Conservation (phyloP, 495 filamentous ascomycete genomes). For the Trichocladium uniseriatum region DNA sequence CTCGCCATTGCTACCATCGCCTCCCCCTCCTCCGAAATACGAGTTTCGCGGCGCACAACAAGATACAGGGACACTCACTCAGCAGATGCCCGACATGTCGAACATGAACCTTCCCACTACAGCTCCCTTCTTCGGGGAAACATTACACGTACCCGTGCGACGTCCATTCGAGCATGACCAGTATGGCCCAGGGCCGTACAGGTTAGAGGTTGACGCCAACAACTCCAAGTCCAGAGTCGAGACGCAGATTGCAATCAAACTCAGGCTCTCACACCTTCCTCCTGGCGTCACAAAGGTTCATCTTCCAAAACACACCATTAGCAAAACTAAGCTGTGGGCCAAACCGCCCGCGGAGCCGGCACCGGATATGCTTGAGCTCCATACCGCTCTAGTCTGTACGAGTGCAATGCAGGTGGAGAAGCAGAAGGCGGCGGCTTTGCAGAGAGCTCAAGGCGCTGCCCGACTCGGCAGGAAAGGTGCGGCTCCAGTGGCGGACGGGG, state of each 20-base stretch:
- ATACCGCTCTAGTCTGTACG: constrained; percentile 74
- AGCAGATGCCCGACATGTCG: background rate
- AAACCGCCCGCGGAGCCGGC: constrained; percentile 50
- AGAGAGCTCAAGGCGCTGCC: constrained; percentile 44
- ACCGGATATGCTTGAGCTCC: constrained; percentile 69
- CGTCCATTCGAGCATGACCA: background rate
- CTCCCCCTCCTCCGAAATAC: background rate
- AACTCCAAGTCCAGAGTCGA: constrained; percentile 78
- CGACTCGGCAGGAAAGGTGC: background rate
- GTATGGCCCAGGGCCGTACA: constrained; percentile 7
- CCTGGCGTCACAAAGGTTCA: constrained; percentile 67
- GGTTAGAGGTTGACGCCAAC: constrained; percentile 1
- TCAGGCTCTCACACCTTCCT: constrained; percentile 66
- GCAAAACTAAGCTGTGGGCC: constrained; percentile 77
- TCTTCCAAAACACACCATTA: constrained; percentile 78
- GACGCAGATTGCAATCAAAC: constrained; percentile 78
- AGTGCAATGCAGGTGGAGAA: constrained; percentile 79
- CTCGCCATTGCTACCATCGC: background rate
- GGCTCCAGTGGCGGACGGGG: constrained; percentile 6
- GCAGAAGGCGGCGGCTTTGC: constrained; percentile 53
- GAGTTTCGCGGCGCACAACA: constrained; percentile 8
- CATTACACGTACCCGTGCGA: background rate
- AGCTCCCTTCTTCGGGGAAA: background rate
- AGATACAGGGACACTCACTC: background rate
- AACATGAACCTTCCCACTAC: background rate